A percentile compares a stretch with the other conserved stretches of the same genome.
Evolutionary conservation across 2,329 filamentous ascomycete species (phyloP).

Genomic region (Cryoendolithus antarcticus): DNA sequence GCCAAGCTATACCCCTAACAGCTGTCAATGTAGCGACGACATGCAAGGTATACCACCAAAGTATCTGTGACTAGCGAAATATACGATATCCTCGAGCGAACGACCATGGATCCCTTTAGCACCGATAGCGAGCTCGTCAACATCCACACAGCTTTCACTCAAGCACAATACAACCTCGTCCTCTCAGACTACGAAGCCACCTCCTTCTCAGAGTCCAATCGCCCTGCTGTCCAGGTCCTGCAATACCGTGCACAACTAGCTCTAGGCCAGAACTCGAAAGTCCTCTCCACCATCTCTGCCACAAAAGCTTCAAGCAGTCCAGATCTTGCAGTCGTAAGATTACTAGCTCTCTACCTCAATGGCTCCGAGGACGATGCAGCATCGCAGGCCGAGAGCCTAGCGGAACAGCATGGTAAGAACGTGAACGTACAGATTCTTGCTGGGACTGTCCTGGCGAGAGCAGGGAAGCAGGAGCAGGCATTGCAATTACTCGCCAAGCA

Average conservation of each 20-base stretch:
- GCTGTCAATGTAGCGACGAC: too few species aligned
- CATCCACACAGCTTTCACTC: slow-evolving; percentile 55
- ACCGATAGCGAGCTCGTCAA: slow-evolving; percentile 56
- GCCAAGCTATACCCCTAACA: too few species aligned
- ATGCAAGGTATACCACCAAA: too few species aligned
- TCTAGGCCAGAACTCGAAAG: slow-evolving; percentile 62
- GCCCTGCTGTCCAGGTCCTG: slow-evolving; percentile 62
- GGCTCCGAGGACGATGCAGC: slow-evolving; percentile 22
- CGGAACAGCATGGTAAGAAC: slow-evolving; percentile 57
- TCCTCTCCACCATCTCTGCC: slow-evolving; percentile 54
- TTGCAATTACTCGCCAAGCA: slow-evolving; percentile 68
- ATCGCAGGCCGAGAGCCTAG: slow-evolving; percentile 57
- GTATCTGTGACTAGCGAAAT: too few species aligned
- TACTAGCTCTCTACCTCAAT: slow-evolving; percentile 52
- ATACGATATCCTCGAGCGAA: too few species aligned
- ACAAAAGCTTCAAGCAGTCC: slow-evolving; percentile 46
- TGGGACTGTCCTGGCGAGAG: slow-evolving; percentile 69
- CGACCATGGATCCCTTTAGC: slow-evolving; percentile 52
- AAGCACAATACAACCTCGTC: slow-evolving; percentile 76
- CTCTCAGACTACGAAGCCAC: slow-evolving; percentile 68
- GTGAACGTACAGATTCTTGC: slow-evolving; percentile 66
- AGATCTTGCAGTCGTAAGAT: slow-evolving; percentile 63
- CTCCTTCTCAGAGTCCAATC: slow-evolving; percentile 66
- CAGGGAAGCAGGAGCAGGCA: slow-evolving; percentile 75
- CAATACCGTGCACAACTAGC: slow-evolving; percentile 73